A percentile compares a stretch with the other conserved stretches of the same genome.
Conservation (phyloP, 2,329 filamentous ascomycete genomes). For the Phialophora macrospora region DNA sequence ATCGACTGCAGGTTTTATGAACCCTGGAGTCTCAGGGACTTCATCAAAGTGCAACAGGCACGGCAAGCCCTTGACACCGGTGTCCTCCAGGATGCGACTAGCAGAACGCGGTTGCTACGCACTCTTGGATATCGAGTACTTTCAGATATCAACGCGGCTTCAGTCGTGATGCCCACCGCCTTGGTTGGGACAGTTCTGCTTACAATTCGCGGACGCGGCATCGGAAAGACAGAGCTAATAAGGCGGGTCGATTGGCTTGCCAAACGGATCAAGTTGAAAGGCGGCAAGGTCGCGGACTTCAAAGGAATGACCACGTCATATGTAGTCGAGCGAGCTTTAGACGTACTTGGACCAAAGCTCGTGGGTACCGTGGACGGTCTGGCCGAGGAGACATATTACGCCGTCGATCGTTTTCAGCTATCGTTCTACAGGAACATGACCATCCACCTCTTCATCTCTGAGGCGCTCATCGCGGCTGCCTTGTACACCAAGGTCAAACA, state of each 20-base stretch:
- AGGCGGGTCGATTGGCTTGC: conserved; percentile 90
- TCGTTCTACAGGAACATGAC: conserved; percentile 99
- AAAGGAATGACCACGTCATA: conserved; percentile 76
- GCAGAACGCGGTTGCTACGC: conserved; percentile 73
- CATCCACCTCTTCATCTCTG: conserved; percentile 94
- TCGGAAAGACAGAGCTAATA: conserved; percentile 83
- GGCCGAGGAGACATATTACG: conserved; percentile 90
- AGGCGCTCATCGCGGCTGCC: conserved; percentile 84
- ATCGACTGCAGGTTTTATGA: conserved; percentile 97
- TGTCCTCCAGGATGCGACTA: conserved; percentile 44
- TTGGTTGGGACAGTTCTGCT: conserved; percentile 92
- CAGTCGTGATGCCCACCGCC: conserved; percentile 97
- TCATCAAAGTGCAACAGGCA: conserved; percentile 76
- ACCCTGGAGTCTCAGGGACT: conserved; percentile 86
- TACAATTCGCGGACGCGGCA: conserved; percentile 86
- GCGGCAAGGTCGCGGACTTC: conserved; percentile 92
- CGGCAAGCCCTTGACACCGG: conserved; percentile 49
- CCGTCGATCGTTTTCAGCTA: conserved; percentile 93
- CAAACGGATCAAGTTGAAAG: conserved; percentile 78
- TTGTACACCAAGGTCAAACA: conserved; percentile 91
- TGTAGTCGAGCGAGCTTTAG: conserved; percentile 86
- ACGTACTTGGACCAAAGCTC: conserved; percentile 86
- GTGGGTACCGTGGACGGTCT: conserved; percentile 79
- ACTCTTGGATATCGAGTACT: conserved; percentile 91
- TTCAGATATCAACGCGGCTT: conserved; percentile 92